Evolutionary conservation across 805 yeast species (phyloP), one percentile per base, ranked within the genome.

Genomic region (Candida glaebosa): DNA sequence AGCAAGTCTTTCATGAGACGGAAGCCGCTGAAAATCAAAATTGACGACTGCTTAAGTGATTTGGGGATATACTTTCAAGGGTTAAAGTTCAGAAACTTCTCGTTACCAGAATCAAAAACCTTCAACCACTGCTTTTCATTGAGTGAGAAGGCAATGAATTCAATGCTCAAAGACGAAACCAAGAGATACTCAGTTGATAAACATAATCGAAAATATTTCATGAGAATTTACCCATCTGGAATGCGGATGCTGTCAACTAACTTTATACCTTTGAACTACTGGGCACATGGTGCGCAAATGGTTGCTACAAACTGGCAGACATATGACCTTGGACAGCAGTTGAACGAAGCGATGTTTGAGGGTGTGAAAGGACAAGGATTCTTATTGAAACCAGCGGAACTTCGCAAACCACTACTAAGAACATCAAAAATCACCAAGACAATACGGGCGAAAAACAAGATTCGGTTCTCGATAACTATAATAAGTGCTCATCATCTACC

Each of bases 291-390:
- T 1, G 83, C 76, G 8, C 99, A 93, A 56, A 79, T 93, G 88
- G 98, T 87, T 3, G 98, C 99, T 0, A 82, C 96, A 0, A 93
- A 91, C 57, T 91, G 97, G 97, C 99, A 91, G 61, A 83, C 93
- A 0, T 83, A 79, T 57, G 99, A 93, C 56, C 44, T 80, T 14
- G 96, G 97, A 0, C 91, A 90, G 56, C 96, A 89, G 56, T 54
- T 93, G 8, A 90, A 89, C 58, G 85, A 85, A 47, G 87, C 96
- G 3, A 65, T 89, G 75, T 88, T 91, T 60, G 78, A 78, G 38
- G 60, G 74, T 12, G 75, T 78, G 0, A 67, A 73, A 10, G 74
- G 69, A 34, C 65, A 75, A 0, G 99, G 99, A 0, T 93, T 87
- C 56, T 79, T 84, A 5, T 63, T 87, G 37, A 93, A 93, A 54